These are phyloP conservation scores for Lodderomyces theae DNA, from an alignment of 1,139 yeast genomes.

Conservation along the genomic window DNA sequence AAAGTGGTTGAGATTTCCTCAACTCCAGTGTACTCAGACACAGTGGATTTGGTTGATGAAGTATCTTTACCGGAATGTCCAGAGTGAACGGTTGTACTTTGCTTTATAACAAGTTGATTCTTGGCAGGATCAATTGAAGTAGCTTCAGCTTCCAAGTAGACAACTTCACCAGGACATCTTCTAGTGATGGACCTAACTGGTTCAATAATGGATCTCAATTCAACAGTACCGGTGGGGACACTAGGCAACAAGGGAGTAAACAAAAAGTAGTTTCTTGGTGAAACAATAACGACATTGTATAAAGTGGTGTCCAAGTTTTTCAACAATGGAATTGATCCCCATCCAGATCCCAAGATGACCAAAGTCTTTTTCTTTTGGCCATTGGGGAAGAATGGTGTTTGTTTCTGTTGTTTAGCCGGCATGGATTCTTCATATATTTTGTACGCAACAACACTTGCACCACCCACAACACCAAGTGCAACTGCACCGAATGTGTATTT, in stretches of 20 bases:
- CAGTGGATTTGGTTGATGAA: constrained; percentile 50
- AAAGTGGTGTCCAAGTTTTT: constrained; percentile 82
- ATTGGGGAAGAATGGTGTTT: constrained; percentile 55
- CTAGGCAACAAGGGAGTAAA: constrained; percentile 94
- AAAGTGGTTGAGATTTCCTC: constrained; percentile 49
- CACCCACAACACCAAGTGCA: constrained; percentile 29
- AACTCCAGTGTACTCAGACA: constrained; percentile 35
- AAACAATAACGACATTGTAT: constrained; percentile 84
- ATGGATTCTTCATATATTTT: constrained; percentile 59
- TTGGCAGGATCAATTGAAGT: constrained; percentile 68
- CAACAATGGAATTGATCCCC: constrained; percentile 85
- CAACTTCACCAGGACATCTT: constrained; percentile 69
- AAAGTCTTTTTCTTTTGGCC: constrained; percentile 84
- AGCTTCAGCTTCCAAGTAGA: constrained; percentile 89
- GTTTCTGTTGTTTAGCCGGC: constrained; percentile 56
- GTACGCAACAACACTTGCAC: constrained; percentile 51
- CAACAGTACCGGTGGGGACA: constrained; percentile 91
- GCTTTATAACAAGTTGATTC: constrained; percentile 50
- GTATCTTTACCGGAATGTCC: constrained; percentile 56
- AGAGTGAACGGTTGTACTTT: constrained; percentile 50
- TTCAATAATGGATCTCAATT: constrained; percentile 84
- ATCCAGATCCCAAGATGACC: constrained; percentile 89
- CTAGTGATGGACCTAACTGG: constrained; percentile 77
- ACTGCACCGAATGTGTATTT: constrained; percentile 29
- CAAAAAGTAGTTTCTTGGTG: constrained; percentile 92